A percentile compares a stretch with the other conserved stretches of the same genome.
These are phyloP conservation scores for Backusella sp. DNA, from an alignment of 192 early-diverging fungal genomes.

Conservation along the genomic window DNA sequence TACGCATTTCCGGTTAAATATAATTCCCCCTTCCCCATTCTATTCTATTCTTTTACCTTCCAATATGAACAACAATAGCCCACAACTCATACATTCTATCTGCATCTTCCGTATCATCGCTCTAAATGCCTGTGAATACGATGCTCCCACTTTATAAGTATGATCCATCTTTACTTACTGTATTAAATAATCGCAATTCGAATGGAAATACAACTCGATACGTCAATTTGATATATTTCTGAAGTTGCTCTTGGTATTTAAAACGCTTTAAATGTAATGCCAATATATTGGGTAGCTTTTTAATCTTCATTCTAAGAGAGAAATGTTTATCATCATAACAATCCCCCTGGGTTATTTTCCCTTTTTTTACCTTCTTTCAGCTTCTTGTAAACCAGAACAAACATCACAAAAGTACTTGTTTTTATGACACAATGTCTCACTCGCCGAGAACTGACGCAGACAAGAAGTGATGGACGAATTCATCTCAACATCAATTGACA, in stretches of 20 bases:
- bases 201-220: conserved; percentile 94
- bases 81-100: conserved; percentile 87
- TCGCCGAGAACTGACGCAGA: conserved; percentile 93
- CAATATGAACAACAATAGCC: conserved; percentile 93
- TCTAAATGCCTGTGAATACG: conserved; percentile 20
- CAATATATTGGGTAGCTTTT: conserved; percentile 89
- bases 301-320: conserved; percentile 86
- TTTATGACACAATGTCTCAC: conserved; percentile 92
- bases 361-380: conserved; percentile 72
- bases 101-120: conserved; percentile 82
- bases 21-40: background rate
- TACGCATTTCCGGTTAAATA: background rate
- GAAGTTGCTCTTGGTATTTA: conserved; percentile 93
- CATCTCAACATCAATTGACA: conserved; percentile 96
- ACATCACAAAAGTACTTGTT: conserved; percentile 98
- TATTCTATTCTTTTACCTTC: conserved; percentile 49
- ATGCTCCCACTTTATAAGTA: background rate
- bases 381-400: conserved; percentile 94
- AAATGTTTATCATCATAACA: background rate
- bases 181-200: conserved; percentile 94
- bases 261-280: conserved; percentile 97
- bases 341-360: background rate
- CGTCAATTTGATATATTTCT: conserved; percentile 90
- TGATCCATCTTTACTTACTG: conserved; percentile 43
- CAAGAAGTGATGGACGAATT: conserved; percentile 94